phyloP scores from a whole-genome alignment of 148 eudicot genomes.

The Cornus florida region DNA sequence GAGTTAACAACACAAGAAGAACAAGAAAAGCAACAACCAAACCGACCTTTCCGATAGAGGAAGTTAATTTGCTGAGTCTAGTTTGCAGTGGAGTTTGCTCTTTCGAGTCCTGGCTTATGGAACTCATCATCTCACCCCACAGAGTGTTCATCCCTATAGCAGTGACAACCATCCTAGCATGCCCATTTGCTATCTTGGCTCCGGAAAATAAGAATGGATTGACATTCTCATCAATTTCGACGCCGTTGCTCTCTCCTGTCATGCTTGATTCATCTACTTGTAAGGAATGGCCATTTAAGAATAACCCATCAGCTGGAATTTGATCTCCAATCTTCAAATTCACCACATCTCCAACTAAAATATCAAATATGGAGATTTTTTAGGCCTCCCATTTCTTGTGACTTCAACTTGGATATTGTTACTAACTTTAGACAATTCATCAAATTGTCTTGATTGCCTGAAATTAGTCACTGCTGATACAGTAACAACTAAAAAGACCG shows the following conservation, averaged over 20 bases:
- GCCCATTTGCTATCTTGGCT: constrained; percentile 2
- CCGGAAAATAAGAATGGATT: constrained; percentile 5
- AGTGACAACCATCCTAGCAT: neutral
- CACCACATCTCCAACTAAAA: neutral
- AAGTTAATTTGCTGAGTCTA: neutral
- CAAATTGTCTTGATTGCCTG: neutral
- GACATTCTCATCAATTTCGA: neutral
- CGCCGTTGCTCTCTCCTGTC: neutral
- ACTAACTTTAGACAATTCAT: neutral
- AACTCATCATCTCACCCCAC: constrained; percentile 8
- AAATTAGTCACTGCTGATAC: neutral
- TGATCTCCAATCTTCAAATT: neutral
- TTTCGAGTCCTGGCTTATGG: neutral
- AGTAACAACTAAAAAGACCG: neutral
- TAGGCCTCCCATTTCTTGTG: neutral
- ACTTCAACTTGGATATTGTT: neutral
- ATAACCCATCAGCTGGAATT: constrained; percentile 2
- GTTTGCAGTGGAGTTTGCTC: constrained; percentile 1
- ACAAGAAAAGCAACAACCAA: neutral
- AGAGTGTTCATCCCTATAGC: neutral
- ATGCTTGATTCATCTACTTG: constrained; percentile 2
- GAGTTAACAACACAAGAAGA: neutral
- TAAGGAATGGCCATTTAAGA: neutral
- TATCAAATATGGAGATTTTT: neutral
- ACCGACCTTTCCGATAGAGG: neutral